These are phyloP conservation scores for Chaetomiaceae sp. DNA, from an alignment of 2,329 filamentous ascomycete species.

Conservation along the genomic window DNA sequence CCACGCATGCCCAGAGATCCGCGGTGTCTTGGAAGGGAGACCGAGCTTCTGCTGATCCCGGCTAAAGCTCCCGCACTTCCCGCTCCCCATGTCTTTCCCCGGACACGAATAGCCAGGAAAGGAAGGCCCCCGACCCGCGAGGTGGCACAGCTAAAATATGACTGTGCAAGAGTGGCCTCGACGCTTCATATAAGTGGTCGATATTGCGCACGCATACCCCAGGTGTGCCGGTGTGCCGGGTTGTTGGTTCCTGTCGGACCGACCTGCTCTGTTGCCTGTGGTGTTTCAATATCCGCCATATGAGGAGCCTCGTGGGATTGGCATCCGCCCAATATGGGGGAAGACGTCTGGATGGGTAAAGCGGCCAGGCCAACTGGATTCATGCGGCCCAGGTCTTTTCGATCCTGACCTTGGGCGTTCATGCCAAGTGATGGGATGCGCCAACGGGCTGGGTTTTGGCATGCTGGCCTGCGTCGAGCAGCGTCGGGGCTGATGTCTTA, in stretches of 20 bases:
- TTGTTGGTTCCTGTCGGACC: slow-evolving; percentile 3
- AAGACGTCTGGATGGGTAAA: neutral
- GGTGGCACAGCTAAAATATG: neutral
- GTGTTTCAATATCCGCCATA: slow-evolving; percentile 3
- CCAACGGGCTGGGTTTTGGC: neutral
- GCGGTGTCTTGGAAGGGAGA: no score
- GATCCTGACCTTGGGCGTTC: neutral
- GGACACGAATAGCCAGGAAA: neutral
- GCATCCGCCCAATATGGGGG: neutral
- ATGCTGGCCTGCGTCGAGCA: no score
- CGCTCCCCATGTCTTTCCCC: neutral
- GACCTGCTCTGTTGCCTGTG: neutral
- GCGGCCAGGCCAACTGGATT: neutral
- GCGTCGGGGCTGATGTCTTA: neutral
- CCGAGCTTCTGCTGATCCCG: slow-evolving; percentile 5
- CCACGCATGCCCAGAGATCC: neutral
- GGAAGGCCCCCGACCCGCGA: neutral
- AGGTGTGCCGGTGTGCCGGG: neutral
- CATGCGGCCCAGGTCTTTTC: neutral
- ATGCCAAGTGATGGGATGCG: neutral
- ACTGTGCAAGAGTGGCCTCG: no score
- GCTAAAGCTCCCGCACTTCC: neutral
- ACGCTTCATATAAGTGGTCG: neutral
- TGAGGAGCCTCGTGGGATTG: neutral
- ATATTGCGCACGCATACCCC: no score